Evolutionary conservation across 2,329 filamentous ascomycete genomes (phyloP), one percentile per base, ranked within the genome.

Genomic region (Mycosphaerella sp.): DNA sequence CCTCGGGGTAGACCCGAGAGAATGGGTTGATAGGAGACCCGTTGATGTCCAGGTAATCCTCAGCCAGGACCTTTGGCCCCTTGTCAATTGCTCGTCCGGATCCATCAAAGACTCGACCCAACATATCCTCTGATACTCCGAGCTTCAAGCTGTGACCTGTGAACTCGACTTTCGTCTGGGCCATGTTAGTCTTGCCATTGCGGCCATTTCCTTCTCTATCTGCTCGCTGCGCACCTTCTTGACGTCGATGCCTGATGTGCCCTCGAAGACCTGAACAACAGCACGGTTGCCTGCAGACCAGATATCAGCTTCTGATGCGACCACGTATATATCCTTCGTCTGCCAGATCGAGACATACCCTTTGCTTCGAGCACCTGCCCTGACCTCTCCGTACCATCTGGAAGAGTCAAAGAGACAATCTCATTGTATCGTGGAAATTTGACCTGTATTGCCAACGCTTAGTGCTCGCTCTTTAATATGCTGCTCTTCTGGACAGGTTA

Each of bases 11-110:
- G 64, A 95, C 92, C 79, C 93, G 84, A 58, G 91, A 92, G 78
- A 93, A 97, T 58, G 93, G 93, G 78, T 98, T 98, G 77, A 98
- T 98, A 56, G 93, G 92, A 85, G 93, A 66, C 70, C 93, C 93
- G 79, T 98, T 98, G 78, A 98, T 98, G 73, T 98, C 95, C 66
- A 98, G 80, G 74, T 95, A 98, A 67, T 98, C 93, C 75, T 98
- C 93, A 49, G 93, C 91, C 62, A 98, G 78, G 67, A 98, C 93
- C 78, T 96, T 97, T 58, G 93, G 93, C 51, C 95, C 93, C 78
- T 97, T 98, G 78, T 98, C 93, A 73, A 98, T 98, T 65, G 95
- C 88, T 74, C 92, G 87, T 70, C 93, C 93, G 57, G 93, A 97
- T 68, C 93, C 93, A 78, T 98, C 91, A 71, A 98, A 98, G 74